Evolutionary conservation across 169 alveolate species (phyloP).

Genomic region (Miamiensis avidus): DNA sequence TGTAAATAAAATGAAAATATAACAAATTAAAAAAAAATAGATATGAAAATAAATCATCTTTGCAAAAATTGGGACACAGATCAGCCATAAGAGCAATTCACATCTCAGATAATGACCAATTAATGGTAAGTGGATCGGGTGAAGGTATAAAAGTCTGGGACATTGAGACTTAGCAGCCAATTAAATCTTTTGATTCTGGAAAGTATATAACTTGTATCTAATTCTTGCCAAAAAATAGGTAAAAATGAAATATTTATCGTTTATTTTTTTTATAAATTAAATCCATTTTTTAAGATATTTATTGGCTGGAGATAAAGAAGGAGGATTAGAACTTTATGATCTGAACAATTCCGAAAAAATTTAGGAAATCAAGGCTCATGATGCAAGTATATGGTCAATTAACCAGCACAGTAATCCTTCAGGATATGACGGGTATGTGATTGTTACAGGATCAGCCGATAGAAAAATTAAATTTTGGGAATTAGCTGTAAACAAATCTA

Average conservation of each 20-base stretch:
- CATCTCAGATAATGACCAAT: conserved; percentile 25
- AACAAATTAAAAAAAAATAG: background rate
- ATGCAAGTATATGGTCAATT: conserved; percentile 61
- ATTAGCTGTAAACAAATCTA: conserved; percentile 35
- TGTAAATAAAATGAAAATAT: too few relatives aligned
- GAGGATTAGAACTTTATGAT: conserved; percentile 54
- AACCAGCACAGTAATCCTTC: conserved; percentile 53
- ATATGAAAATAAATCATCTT: background rate
- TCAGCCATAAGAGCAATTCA: conserved; percentile 31
- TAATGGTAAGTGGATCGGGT: conserved; percentile 30
- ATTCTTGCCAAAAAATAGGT: conserved; percentile 59
- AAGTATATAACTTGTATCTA: conserved; percentile 34
- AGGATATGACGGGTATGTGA: conserved; percentile 50
- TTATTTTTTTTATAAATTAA: too few relatives aligned
- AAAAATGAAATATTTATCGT: too few relatives aligned
- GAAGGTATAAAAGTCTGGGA: conserved; percentile 33
- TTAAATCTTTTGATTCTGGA: conserved; percentile 31
- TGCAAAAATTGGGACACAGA: conserved; percentile 37
- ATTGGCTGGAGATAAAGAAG: conserved; percentile 61
- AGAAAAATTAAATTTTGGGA: conserved; percentile 68
- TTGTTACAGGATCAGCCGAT: conserved; percentile 71
- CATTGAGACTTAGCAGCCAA: conserved; percentile 12
- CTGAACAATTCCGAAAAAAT: conserved; percentile 41
- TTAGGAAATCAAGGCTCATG: conserved; percentile 59
- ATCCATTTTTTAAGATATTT: conserved; percentile 25